Evolutionary conservation across 768 basidiomycete genomes (phyloP), one percentile per base, ranked within the genome.

Genomic region (Cytidiella melzeri): DNA sequence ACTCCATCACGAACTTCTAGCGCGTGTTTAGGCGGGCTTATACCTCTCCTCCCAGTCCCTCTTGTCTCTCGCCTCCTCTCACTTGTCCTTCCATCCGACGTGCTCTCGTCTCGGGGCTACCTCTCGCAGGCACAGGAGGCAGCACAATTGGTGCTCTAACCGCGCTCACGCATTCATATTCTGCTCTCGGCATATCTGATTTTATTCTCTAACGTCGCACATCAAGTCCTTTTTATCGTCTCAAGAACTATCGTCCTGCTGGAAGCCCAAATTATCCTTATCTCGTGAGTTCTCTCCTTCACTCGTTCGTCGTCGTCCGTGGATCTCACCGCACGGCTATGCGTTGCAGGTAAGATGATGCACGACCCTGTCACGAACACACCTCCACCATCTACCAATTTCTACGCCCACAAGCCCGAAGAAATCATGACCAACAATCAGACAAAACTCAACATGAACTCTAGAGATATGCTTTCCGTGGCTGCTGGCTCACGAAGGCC

Each of bases 341-440:
- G 9, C 15, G 7, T 7, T 34, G 7, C 30, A 34, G 30, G 30
- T 34, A 34, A 34, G 15, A 7, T 34, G 30, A 34, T 34, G 82
- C 79, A 78, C 76, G 75, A 78, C 70, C 74, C 76, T 74, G 79
- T 82, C 69, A 75, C 79, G 74, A 68, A 76, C 61, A 63, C 72
- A 48, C 57, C 57, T n/a, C n/a, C n/a, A 70, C 71, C 76, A 55
- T 71, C 69, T 50, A 57, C 64, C 52, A 65, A 57, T 57, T 70
- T 68, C 65, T 66, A 61, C 59, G 59, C 60, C 45, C 54, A 52
- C 56, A 56, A 65, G 50, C 66, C 51, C 41, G 68, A 64, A 61
- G 69, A 55, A 41, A 36, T 55, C 38, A 45, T 52, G 58, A 69
- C 48, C 57, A 65, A 46, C 62, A 69, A 34, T 62, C 68, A 48